These are phyloP conservation scores for Ustilago tritici DNA, from an alignment of 1,284 basidiomycete species.

Conservation along the genomic window DNA sequence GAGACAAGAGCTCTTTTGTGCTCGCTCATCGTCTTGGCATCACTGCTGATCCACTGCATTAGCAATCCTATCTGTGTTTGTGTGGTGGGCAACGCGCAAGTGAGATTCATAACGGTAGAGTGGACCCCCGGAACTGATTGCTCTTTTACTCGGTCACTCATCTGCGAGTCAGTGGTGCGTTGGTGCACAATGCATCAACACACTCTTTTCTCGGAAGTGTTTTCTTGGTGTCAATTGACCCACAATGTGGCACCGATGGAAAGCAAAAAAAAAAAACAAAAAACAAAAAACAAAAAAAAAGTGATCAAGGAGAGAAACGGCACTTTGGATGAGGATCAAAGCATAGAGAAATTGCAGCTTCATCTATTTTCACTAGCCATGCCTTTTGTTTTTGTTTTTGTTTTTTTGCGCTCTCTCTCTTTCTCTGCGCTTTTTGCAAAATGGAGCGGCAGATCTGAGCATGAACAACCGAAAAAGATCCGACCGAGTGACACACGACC, in stretches of 20 bases:
- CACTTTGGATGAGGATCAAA: not conserved
- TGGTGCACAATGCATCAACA: not conserved
- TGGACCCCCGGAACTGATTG: not conserved
- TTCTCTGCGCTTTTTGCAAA: not conserved
- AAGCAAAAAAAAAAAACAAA: not conserved
- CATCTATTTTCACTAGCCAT: too few species aligned
- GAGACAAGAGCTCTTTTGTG: not conserved
- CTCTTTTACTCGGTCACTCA: not conserved
- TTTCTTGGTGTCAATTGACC: not conserved
- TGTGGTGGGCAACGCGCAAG: not conserved
- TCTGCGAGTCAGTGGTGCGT: not conserved
- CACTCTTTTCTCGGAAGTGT: not conserved
- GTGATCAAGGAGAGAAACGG: not conserved
- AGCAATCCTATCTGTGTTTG: not conserved
- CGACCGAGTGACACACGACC: conserved; percentile 28
- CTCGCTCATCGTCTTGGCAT: not conserved
- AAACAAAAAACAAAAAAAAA: too few species aligned
- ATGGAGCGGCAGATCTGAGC: conserved; percentile 1
- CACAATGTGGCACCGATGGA: not conserved
- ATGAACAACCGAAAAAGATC: conserved; percentile 24
- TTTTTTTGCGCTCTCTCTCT: not conserved
- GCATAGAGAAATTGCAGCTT: not conserved
- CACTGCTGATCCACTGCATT: not conserved
- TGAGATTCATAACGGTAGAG: too few species aligned
- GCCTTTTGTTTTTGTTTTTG: too few species aligned